These are phyloP conservation scores for Diplogelasinospora grovesii DNA, from an alignment of 495 filamentous ascomycete genomes.

Conservation along the genomic window DNA sequence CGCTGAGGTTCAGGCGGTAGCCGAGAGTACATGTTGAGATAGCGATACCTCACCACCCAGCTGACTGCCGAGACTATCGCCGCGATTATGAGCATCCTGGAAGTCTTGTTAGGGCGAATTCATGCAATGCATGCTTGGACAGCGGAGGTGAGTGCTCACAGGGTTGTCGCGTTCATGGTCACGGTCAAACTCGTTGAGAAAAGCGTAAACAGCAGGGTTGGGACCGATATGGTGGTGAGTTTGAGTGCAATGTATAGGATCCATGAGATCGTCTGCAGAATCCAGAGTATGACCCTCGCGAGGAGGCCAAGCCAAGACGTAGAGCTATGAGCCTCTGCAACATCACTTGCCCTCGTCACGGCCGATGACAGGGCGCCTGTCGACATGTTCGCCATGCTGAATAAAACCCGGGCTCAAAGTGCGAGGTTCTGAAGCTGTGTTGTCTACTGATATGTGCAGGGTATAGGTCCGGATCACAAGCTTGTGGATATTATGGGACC, in stretches of 20 bases:
- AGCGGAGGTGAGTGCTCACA: slow-evolving; percentile 50
- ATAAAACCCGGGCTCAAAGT: no score
- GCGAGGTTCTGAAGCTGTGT: no score
- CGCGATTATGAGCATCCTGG: slow-evolving; percentile 68
- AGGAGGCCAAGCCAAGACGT: slow-evolving; percentile 44
- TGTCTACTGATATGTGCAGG: no score
- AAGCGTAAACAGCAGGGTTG: slow-evolving; percentile 83
- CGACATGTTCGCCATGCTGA: slow-evolving; percentile 9
- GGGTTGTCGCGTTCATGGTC: slow-evolving; percentile 95
- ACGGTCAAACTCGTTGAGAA: slow-evolving; percentile 95
- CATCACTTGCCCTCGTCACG: slow-evolving; percentile 30
- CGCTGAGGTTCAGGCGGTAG: slow-evolving; percentile 90
- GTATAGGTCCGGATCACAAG: no score
- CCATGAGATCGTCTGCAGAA: slow-evolving; percentile 61
- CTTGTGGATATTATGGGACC: no score
- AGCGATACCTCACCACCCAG: slow-evolving; percentile 91
- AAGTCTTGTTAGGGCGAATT: not conserved
- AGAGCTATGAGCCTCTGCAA: slow-evolving; percentile 29
- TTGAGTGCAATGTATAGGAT: slow-evolving; percentile 77
- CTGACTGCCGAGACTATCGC: slow-evolving; percentile 72
- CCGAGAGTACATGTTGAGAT: slow-evolving; percentile 89
- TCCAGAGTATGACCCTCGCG: slow-evolving; percentile 41
- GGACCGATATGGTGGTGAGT: slow-evolving; percentile 80
- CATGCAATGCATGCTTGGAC: not conserved
- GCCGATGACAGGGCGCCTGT: slow-evolving; percentile 24